Evolutionary conservation across 1,139 yeast genomes (phyloP), one percentile per base, ranked within the genome.

Genomic region (Yamadazyma atlantica): DNA sequence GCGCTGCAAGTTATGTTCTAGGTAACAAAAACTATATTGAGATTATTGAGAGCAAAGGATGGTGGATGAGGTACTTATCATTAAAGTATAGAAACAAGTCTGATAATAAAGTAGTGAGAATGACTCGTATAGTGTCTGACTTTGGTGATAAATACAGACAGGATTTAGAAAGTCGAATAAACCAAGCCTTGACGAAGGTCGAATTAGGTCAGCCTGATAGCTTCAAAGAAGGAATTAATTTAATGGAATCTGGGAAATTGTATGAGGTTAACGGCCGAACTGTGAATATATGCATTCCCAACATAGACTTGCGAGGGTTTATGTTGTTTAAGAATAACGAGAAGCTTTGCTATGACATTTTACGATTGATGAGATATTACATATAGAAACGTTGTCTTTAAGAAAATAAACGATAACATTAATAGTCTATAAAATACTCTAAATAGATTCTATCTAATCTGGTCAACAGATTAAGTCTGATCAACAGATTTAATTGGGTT

Each of bases 331-430:
- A 30, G 16, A 35, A 39, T 4, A 37, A 47, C 25, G 42, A 39
- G 14, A 16, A 6, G 3, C 16, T 51, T n/a, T 42, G 50, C 22
- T 13, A 28, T 7, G 34, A 46, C 29, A 34, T 50, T 11, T 8
- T 51, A 23, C 39, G 40, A 29, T 35, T 50, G 26, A 33, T 42
- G 42, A 45, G 38, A 33, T 50, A 33, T 27, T 33, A 43, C 34
- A 10, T 46, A 18, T 46, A 40, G 26, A 12, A 21, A 19, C 22
- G 9, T n/a, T n/a, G n/a, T n/a, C n/a, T n/a, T n/a, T n/a, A n/a
- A n/a, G n/a, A n/a, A n/a, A n/a, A n/a, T n/a, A n/a, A n/a, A n/a
- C n/a, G n/a, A n/a, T n/a, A n/a, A n/a, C n/a, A n/a, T n/a, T n/a
- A n/a, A n/a, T n/a, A n/a, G n/a, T n/a, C n/a, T n/a, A n/a, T n/a